Evolutionary conservation across 148 eudicot species (phyloP).

Genomic region (Amaranthus hypochondriacus): DNA sequence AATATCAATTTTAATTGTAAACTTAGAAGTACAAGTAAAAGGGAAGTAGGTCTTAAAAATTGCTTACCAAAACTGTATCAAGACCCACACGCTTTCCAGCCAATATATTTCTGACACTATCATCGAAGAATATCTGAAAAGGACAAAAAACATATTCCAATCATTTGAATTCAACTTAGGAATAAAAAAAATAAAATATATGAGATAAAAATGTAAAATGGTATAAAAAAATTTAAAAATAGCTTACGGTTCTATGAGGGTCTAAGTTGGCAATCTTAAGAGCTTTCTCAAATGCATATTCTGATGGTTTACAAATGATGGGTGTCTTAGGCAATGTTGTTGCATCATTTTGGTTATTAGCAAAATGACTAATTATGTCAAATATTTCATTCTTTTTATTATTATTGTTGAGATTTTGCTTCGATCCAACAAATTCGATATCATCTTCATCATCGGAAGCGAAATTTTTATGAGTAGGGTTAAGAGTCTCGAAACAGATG

Average conservation of each 20-base stretch:
- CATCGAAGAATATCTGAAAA: conserved; percentile 85
- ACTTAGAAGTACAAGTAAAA: too few species aligned
- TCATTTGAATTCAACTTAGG: background rate
- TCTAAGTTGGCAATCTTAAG: conserved; percentile 60
- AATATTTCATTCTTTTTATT: conserved; percentile 33
- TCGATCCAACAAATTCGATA: conserved; percentile 47
- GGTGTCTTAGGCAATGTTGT: conserved; percentile 72
- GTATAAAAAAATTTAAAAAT: conserved; percentile 1
- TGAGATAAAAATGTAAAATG: too few species aligned
- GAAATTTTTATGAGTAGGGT: conserved; percentile 55
- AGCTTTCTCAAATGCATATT: conserved; percentile 60
- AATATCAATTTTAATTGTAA: too few species aligned
- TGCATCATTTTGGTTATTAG: conserved; percentile 31
- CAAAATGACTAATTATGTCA: conserved; percentile 68
- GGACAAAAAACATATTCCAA: conserved; percentile 11
- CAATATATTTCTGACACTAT: conserved; percentile 72
- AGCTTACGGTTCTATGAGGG: conserved; percentile 76
- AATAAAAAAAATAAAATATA: too few species aligned
- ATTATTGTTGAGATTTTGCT: background rate
- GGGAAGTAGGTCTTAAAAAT: too few species aligned
- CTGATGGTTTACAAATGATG: conserved; percentile 73
- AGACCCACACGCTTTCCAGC: conserved; percentile 84
- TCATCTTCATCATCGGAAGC: conserved; percentile 73
- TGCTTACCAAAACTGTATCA: conserved; percentile 70
- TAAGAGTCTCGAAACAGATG: conserved; percentile 85